A percentile compares a stretch with the other conserved stretches of the same genome.
Evolutionary conservation across 1,284 basidiomycete species (phyloP).

Genomic region (Fomitiporia mediterranea): DNA sequence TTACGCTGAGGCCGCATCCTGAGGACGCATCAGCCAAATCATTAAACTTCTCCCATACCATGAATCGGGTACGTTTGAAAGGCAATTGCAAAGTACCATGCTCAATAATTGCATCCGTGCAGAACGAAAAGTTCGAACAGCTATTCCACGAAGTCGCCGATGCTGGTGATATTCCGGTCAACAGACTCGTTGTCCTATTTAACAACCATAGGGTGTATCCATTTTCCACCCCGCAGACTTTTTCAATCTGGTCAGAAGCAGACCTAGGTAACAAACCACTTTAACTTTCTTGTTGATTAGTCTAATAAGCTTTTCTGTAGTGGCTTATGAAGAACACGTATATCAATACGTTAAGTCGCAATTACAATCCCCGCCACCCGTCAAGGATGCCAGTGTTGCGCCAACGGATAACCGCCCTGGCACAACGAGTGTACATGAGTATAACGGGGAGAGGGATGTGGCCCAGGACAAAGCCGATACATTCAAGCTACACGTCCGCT

Average conservation of each 20-base stretch:
- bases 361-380: slow-evolving; percentile 25
- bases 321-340: slow-evolving; percentile 57
- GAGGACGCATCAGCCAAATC: slow-evolving; percentile 36
- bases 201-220: slow-evolving; percentile 58
- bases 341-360: slow-evolving; percentile 50
- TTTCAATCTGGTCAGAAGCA: slow-evolving; percentile 61
- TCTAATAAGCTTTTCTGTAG: slow-evolving; percentile 33
- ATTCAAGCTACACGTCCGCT: slow-evolving; percentile 60
- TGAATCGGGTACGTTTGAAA: slow-evolving; percentile 47
- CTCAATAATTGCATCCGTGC: neutral
- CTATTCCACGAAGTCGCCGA: slow-evolving; percentile 63
- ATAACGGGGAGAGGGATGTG: slow-evolving; percentile 25
- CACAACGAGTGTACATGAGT: slow-evolving; percentile 23
- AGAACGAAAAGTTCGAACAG: slow-evolving; percentile 59
- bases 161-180: slow-evolving; percentile 42
- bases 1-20: slow-evolving; percentile 64
- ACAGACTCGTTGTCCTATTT: slow-evolving; percentile 54
- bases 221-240: slow-evolving; percentile 58
- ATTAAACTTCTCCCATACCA: slow-evolving; percentile 45
- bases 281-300: neutral
- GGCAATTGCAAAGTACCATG: neutral
- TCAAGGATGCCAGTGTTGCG: slow-evolving; percentile 38
- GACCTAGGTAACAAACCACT: slow-evolving; percentile 47
- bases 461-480: slow-evolving; percentile 41
- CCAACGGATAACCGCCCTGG: slow-evolving; percentile 25